Evolutionary conservation across 2,329 filamentous ascomycete species (phyloP).

Genomic region (Fusarium udum): DNA sequence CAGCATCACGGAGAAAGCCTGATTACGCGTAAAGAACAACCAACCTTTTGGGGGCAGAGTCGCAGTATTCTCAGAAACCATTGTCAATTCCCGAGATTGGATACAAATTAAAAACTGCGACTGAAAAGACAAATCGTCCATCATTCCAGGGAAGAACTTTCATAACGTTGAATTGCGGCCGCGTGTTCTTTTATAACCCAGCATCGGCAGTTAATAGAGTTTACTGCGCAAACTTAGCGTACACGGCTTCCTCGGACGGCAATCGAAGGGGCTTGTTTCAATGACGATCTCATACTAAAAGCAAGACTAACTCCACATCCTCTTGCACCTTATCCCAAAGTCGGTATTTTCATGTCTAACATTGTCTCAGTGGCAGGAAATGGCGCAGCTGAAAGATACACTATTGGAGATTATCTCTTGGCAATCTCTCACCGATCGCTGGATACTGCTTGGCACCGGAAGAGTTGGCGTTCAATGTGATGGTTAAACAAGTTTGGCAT

Average conservation of each 20-base stretch:
- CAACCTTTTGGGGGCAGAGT: neutral
- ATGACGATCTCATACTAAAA: neutral
- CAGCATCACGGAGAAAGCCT: fast-evolving
- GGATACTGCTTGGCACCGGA: neutral
- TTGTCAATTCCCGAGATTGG: neutral
- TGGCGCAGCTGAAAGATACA: neutral
- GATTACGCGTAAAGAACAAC: no score
- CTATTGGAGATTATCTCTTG: neutral
- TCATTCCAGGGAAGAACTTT: neutral
- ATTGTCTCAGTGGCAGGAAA: neutral
- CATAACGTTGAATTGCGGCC: neutral
- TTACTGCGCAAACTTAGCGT: neutral
- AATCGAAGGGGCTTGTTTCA: neutral
- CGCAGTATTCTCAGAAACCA: neutral
- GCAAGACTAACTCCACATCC: neutral
- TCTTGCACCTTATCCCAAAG: neutral
- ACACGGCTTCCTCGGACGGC: neutral
- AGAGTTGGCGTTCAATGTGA: fast-evolving
- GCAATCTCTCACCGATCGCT: neutral
- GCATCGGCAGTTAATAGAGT: neutral
- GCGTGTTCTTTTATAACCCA: neutral
- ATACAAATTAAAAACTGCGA: neutral
- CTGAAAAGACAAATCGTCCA: neutral
- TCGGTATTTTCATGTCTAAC: neutral
- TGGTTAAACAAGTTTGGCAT: no score